Evolutionary conservation across 148 eudicot genomes (phyloP).

Genomic region (Simmondsia chinensis): DNA sequence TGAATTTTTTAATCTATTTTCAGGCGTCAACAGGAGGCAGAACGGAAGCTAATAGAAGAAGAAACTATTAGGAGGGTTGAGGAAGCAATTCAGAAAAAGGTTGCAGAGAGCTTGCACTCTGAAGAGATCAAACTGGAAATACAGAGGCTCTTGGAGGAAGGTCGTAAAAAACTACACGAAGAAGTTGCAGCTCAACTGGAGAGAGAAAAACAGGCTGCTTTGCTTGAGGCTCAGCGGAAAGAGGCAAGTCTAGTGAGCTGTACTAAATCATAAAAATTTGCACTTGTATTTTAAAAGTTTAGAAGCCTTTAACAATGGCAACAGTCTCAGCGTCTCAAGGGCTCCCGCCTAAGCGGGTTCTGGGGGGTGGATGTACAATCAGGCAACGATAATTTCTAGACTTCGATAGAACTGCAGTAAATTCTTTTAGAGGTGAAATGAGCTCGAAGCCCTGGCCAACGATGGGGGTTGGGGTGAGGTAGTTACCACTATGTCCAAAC

Average conservation of each 20-base stretch:
- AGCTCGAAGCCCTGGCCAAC: too few species aligned
- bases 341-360: too few species aligned
- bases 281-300: too few species aligned
- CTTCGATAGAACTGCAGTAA: too few species aligned
- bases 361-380: too few species aligned
- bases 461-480: too few species aligned
- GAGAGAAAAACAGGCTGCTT: conserved; percentile 67
- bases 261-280: not conserved
- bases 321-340: too few species aligned
- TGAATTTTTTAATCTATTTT: conserved; percentile 20
- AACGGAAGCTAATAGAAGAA: conserved; percentile 69
- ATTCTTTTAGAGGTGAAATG: too few species aligned
- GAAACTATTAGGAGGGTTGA: conserved; percentile 88
- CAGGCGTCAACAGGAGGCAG: conserved; percentile 95
- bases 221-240: conserved; percentile 52
- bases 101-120: conserved; percentile 60
- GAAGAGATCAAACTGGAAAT: conserved; percentile 68
- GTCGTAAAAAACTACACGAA: conserved; percentile 57
- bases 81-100: conserved; percentile 61
- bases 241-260: conserved; percentile 43
- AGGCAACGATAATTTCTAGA: too few species aligned
- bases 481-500: too few species aligned
- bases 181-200: conserved; percentile 83
- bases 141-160: conserved; percentile 58
- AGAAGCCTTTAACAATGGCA: too few species aligned